These are phyloP conservation scores for Radiomyces spectabilis DNA, from an alignment of 192 early-diverging fungal species.

Conservation along the genomic window DNA sequence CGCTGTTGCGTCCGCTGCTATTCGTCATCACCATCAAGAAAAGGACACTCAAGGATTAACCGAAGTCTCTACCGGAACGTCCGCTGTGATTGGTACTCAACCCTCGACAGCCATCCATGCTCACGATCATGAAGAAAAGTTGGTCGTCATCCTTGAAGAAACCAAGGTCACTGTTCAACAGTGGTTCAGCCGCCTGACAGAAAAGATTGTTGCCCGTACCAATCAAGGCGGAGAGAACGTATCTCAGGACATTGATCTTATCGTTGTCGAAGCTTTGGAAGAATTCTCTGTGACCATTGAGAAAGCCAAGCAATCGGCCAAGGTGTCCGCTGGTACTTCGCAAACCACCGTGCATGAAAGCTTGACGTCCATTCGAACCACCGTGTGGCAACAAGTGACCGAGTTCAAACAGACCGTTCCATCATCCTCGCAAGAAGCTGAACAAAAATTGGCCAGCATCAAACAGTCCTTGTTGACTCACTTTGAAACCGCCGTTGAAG, in stretches of 20 bases:
- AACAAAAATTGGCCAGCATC: too few species aligned
- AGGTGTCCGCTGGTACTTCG: too few species aligned
- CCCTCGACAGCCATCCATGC: neutral
- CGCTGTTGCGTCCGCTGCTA: slow-evolving; percentile 1
- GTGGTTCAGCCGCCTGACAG: slow-evolving; percentile 1
- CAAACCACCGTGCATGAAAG: too few species aligned
- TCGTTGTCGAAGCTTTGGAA: slow-evolving; percentile 1
- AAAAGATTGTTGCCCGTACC: neutral
- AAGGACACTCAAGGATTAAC: slow-evolving; percentile 4
- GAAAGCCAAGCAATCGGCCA: too few species aligned
- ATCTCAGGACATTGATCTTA: neutral
- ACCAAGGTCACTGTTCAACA: neutral
- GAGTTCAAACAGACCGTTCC: too few species aligned
- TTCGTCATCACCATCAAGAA: slow-evolving; percentile 4
- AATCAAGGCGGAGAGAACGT: slow-evolving; percentile 10
- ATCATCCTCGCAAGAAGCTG: too few species aligned
- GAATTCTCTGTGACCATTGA: neutral
- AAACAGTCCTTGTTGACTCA: too few species aligned
- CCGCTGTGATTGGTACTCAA: neutral
- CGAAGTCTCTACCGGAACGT: neutral
- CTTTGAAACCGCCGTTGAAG: too few species aligned
- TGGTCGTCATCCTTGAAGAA: neutral
- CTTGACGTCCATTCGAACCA: too few species aligned
- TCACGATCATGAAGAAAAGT: too few species aligned
- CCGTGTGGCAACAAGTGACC: too few species aligned